phyloP scores from a whole-genome alignment of 2,329 filamentous ascomycete genomes.

The Niveomyces coronatus region DNA sequence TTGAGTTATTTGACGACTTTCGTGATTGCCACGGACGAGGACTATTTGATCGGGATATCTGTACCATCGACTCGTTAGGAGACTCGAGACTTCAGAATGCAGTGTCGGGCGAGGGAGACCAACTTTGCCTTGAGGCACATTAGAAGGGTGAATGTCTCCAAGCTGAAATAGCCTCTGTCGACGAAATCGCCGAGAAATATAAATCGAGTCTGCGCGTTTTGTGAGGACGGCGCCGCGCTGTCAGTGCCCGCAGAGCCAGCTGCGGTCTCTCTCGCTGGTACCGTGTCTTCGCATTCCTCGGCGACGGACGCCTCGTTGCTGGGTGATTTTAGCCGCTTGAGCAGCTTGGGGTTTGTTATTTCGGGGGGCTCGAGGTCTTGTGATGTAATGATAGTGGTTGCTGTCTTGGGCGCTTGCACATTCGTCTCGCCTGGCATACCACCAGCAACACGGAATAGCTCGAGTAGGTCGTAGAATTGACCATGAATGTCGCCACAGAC shows the following conservation, averaged over 20 bases:
- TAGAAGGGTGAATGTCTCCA: constrained; percentile 94
- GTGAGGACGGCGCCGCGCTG: constrained; percentile 26
- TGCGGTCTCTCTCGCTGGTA: constrained; percentile 16
- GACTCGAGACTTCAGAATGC: neutral
- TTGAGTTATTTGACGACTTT: constrained; percentile 94
- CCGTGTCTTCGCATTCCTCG: constrained; percentile 33
- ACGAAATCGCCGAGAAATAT: constrained; percentile 80
- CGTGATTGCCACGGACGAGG: constrained; percentile 94
- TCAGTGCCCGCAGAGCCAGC: constrained; percentile 17
- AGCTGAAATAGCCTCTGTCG: constrained; percentile 91
- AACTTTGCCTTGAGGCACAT: constrained; percentile 81
- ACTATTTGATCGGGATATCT: constrained; percentile 94
- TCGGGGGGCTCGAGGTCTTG: constrained; percentile 86
- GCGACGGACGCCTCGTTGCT: constrained; percentile 42
- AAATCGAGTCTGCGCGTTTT: constrained; percentile 45
- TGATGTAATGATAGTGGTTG: constrained; percentile 70
- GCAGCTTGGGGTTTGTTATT: constrained; percentile 79
- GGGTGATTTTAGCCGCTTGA: constrained; percentile 62
- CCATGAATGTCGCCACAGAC: constrained; percentile 98
- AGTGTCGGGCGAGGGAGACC: constrained; percentile 18
- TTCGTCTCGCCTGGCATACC: constrained; percentile 86
- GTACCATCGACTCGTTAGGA: neutral
- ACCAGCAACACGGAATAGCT: constrained; percentile 91
- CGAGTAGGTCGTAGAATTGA: constrained; percentile 95
- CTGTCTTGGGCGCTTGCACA: constrained; percentile 56